phyloP scores from a whole-genome alignment of 495 filamentous ascomycete species.

The Penicillium lividum region DNA sequence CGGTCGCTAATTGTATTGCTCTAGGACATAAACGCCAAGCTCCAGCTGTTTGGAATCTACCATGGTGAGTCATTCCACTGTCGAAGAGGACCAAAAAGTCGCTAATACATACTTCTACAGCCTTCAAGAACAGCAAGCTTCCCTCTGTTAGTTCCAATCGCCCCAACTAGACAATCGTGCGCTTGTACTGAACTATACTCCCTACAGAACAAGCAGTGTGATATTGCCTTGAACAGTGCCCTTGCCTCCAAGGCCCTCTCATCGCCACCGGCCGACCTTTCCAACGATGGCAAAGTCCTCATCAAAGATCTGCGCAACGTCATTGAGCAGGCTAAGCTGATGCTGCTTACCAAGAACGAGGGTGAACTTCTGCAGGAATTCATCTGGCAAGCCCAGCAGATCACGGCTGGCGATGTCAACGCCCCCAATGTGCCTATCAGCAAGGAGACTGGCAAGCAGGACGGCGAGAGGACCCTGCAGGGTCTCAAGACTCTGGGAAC shows the following conservation, averaged over 20 bases:
- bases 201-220: conserved; percentile 86
- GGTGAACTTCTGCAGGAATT: conserved; percentile 95
- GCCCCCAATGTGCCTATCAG: conserved; percentile 65
- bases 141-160: conserved; percentile 69
- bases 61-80: conserved; percentile 48
- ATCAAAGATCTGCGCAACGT: conserved; percentile 78
- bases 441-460: conserved; percentile 74
- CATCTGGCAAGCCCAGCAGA: conserved; percentile 85
- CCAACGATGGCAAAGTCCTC: conserved; percentile 73
- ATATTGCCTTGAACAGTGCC: conserved; percentile 86
- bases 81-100: conserved; percentile 1
- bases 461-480: conserved; percentile 76
- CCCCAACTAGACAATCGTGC: neutral
- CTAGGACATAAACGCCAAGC: conserved; percentile 83
- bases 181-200: conserved; percentile 10
- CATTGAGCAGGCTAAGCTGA: conserved; percentile 81
- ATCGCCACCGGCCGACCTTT: conserved; percentile 76
- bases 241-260: conserved; percentile 65
- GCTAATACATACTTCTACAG: conserved; percentile 43
- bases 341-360: conserved; percentile 93
- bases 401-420: conserved; percentile 58
- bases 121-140: conserved; percentile 86
- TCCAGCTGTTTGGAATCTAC: conserved; percentile 92
- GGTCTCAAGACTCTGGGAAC: conserved; percentile 89
- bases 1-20: neutral